These are phyloP conservation scores for Clonostachys rhizophaga DNA, from an alignment of 2,329 filamentous ascomycete species.

Conservation along the genomic window DNA sequence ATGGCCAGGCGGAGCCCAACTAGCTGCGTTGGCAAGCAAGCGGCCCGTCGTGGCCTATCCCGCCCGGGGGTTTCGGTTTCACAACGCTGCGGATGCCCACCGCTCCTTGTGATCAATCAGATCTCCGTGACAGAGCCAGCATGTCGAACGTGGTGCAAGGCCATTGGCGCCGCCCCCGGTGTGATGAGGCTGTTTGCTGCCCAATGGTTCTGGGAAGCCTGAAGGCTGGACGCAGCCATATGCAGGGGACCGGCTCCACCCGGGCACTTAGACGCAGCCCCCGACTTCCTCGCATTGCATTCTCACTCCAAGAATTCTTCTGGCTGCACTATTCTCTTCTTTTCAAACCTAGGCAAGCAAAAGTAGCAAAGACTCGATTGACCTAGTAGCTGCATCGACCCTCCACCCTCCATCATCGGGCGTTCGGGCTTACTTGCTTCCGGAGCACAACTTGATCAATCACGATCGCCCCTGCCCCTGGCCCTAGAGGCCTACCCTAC, in stretches of 20 bases:
- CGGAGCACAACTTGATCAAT: background rate
- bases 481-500: background rate
- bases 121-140: too few relatives aligned
- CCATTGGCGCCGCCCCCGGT: conserved; percentile 1
- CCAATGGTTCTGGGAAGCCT: conserved; percentile 4
- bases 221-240: background rate
- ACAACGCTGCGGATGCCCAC: too few relatives aligned
- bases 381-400: too few relatives aligned
- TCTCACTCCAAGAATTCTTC: background rate
- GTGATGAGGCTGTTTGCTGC: conserved; percentile 9
- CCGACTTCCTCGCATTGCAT: background rate
- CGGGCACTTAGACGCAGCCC: background rate
- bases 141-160: conserved; percentile 2
- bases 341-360: background rate
- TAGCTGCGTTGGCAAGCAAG: too few relatives aligned
- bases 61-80: too few relatives aligned
- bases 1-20: too few relatives aligned
- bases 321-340: background rate
- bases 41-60: too few relatives aligned
- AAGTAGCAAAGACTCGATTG: too few relatives aligned
- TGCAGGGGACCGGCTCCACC: conserved; percentile 9
- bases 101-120: too few relatives aligned
- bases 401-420: background rate
- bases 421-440: background rate
- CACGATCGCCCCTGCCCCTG: background rate